These are phyloP conservation scores for Achaetomiella virescens DNA, from an alignment of 495 filamentous ascomycete species.

Conservation along the genomic window DNA sequence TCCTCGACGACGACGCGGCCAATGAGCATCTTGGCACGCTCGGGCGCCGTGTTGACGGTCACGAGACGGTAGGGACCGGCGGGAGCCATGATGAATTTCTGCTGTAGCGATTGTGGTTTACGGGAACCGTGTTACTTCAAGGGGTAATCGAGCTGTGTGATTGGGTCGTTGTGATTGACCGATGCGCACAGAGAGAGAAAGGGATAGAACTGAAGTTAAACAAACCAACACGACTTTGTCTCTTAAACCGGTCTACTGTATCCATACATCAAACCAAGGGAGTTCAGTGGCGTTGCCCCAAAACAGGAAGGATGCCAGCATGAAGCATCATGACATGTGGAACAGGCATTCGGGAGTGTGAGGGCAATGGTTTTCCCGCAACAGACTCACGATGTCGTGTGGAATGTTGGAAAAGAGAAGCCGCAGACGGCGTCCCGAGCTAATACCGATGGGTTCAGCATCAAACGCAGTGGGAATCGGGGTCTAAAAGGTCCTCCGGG, in stretches of 20 bases:
- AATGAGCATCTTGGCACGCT: constrained; percentile 56
- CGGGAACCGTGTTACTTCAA: neutral
- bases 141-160: neutral
- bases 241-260: too few species aligned
- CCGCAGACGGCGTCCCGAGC: neutral
- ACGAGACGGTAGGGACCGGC: constrained; percentile 56
- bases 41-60: constrained; percentile 64
- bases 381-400: neutral
- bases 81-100: constrained; percentile 11
- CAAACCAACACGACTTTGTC: too few species aligned
- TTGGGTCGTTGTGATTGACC: too few species aligned
- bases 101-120: neutral
- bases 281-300: too few species aligned
- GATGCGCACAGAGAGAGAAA: too few species aligned
- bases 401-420: neutral
- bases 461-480: neutral
- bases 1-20: constrained; percentile 52
- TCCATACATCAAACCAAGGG: too few species aligned
- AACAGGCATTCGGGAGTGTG: neutral
- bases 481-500: neutral
- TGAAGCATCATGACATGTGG: neutral
- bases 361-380: constrained; percentile 12
- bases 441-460: neutral
- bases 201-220: too few species aligned
- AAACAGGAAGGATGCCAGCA: neutral